A percentile compares a stretch with the other conserved stretches of the same genome.
Evolutionary conservation across 2,329 filamentous ascomycete genomes (phyloP).

Genomic region (Epichloe sylvatica): DNA sequence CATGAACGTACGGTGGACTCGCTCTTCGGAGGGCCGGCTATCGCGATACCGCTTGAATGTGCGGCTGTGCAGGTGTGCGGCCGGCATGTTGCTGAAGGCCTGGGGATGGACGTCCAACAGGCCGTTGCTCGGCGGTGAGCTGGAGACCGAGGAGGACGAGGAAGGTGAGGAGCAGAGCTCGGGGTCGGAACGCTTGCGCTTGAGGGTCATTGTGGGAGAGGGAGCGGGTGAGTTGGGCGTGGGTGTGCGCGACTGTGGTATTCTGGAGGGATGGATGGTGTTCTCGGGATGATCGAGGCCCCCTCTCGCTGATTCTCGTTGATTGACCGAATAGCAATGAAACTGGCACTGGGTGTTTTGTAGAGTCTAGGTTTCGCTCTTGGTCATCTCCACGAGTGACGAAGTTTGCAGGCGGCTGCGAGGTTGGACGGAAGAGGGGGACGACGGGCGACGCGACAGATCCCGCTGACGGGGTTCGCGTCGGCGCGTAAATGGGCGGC

Average conservation of each 20-base stretch:
- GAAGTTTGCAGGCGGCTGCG: background rate
- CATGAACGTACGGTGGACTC: conserved; percentile 38
- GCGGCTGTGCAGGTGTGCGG: conserved; percentile 36
- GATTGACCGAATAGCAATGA: too few species aligned
- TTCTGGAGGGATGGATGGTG: too few species aligned
- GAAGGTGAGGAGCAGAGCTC: conserved; percentile 36
- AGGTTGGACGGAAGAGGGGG: background rate
- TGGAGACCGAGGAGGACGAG: conserved; percentile 27
- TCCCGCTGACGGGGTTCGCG: background rate
- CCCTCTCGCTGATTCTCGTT: too few species aligned
- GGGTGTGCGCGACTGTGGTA: too few species aligned
- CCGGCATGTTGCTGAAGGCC: conserved; percentile 17
- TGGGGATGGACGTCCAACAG: conserved; percentile 19
- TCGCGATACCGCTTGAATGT: conserved; percentile 49
- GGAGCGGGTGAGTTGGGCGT: background rate
- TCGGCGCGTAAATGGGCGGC: background rate
- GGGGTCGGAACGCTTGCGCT: conserved; percentile 50
- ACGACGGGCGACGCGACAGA: background rate
- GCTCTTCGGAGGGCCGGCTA: conserved; percentile 40
- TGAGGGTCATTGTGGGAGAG: conserved; percentile 33
- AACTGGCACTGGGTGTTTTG: background rate
- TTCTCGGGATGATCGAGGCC: too few species aligned
- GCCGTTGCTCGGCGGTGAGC: conserved; percentile 12
- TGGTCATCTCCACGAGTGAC: too few species aligned
- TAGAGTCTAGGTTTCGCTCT: too few species aligned